These are phyloP conservation scores for Boletellus deceptivus DNA, from an alignment of 1,284 basidiomycete species.

Conservation along the genomic window DNA sequence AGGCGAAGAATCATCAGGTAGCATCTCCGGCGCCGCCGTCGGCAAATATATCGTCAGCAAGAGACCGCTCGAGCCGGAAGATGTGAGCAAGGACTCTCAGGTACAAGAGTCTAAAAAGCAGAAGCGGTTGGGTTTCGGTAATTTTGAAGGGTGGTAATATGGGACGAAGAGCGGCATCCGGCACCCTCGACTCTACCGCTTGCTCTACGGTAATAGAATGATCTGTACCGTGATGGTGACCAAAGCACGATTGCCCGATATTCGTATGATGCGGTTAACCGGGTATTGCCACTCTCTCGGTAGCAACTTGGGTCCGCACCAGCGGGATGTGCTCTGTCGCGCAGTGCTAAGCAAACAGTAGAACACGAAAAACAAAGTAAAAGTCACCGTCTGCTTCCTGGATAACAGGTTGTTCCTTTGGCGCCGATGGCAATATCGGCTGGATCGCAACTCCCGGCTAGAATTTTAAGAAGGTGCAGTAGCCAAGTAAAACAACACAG, in stretches of 20 bases:
- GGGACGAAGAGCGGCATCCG: neutral
- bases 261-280: constrained; percentile 14
- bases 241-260: neutral
- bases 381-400: constrained; percentile 30
- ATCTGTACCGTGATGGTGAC: constrained; percentile 8
- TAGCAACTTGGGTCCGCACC: constrained; percentile 1
- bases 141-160: constrained; percentile 70
- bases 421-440: constrained; percentile 34
- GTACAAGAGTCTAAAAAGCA: constrained; percentile 65
- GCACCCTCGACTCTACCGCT: constrained; percentile 6
- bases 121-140: constrained; percentile 74
- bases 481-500: constrained; percentile 5
- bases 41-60: constrained; percentile 68
- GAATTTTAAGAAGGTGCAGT: constrained; percentile 10
- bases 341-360: constrained; percentile 3
- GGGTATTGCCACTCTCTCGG: constrained; percentile 19
- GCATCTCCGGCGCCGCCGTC: constrained; percentile 38
- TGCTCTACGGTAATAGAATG: constrained; percentile 14
- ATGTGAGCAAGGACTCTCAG: constrained; percentile 2
- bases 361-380: neutral
- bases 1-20: constrained; percentile 33
- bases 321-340: constrained; percentile 6
- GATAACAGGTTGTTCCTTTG: constrained; percentile 41
- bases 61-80: constrained; percentile 39
- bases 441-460: constrained; percentile 11